phyloP scores from a whole-genome alignment of 169 alveolate genomes.

The Perkinsus chesapeaki region DNA sequence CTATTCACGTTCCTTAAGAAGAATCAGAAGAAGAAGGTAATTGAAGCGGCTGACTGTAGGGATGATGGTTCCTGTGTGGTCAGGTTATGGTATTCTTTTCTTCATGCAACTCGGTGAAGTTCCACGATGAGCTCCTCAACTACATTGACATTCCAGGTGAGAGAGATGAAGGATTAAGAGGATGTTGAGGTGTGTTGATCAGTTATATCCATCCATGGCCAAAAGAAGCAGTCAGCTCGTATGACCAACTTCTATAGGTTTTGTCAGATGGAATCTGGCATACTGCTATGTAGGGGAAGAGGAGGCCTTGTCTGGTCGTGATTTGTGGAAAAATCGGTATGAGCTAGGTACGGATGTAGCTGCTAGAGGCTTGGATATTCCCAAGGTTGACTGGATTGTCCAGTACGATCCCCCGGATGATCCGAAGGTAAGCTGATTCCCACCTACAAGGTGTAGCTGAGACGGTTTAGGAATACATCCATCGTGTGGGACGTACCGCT shows the following conservation, averaged over 20 bases:
- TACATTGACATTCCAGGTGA: constrained; percentile 97
- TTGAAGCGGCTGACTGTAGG: neutral
- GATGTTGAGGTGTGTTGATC: too few relatives aligned
- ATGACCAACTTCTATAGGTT: constrained; percentile 88
- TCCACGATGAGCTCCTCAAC: constrained; percentile 92
- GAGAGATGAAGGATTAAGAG: too few relatives aligned
- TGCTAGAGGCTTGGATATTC: constrained; percentile 98
- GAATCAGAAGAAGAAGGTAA: constrained; percentile 66
- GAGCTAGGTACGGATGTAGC: constrained; percentile 92
- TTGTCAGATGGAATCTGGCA: constrained; percentile 66
- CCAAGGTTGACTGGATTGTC: constrained; percentile 98
- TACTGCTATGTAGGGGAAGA: neutral
- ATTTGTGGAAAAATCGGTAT: neutral
- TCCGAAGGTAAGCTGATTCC: constrained; percentile 48
- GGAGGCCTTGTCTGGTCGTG: neutral
- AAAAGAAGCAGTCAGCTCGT: constrained; percentile 91
- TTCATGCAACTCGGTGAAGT: constrained; percentile 94
- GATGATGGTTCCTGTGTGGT: neutral
- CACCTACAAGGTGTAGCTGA: neutral
- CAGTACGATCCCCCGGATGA: constrained; percentile 99
- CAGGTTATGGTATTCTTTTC: constrained; percentile 94
- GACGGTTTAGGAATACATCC: constrained; percentile 86
- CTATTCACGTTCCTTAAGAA: constrained; percentile 92
- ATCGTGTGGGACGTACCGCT: constrained; percentile 99
- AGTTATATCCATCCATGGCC: constrained; percentile 90